These are phyloP conservation scores for Canariomyces notabilis DNA, from an alignment of 2,329 filamentous ascomycete genomes.

Conservation along the genomic window DNA sequence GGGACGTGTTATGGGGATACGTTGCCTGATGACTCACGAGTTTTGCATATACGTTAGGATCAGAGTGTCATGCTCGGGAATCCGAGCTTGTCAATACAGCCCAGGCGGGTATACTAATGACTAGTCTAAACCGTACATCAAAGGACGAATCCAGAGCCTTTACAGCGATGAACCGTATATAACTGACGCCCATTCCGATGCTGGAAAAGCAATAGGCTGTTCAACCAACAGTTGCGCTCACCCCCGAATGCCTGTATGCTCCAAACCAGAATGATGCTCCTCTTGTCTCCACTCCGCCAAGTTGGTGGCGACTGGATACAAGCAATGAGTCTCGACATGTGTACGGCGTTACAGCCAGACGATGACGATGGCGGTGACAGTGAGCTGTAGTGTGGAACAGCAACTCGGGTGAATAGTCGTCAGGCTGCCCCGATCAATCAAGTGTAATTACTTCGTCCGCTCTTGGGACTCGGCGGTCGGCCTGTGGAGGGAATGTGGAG, in stretches of 20 bases:
- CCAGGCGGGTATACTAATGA: background rate
- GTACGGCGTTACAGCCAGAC: background rate
- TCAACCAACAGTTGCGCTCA: background rate
- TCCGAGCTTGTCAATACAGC: too few species aligned
- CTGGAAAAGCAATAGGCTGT: slow-evolving; percentile 7
- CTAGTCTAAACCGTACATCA: slow-evolving; percentile 3
- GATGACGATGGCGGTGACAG: background rate
- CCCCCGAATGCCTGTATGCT: background rate
- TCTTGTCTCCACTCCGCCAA: too few species aligned
- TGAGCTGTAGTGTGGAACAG: background rate
- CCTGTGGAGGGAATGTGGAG: slow-evolving; percentile 1
- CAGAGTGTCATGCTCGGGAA: too few species aligned
- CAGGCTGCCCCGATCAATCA: slow-evolving; percentile 7
- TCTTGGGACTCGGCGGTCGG: slow-evolving; percentile 1
- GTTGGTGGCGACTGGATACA: background rate
- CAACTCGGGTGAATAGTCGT: background rate
- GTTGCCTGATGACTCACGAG: background rate
- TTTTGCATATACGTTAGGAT: background rate
- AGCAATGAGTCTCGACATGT: background rate
- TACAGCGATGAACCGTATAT: background rate
- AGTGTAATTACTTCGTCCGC: slow-evolving; percentile 14
- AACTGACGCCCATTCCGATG: slow-evolving; percentile 9
- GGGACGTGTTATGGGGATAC: slow-evolving; percentile 8
- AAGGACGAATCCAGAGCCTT: background rate
- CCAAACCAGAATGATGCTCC: too few species aligned